These are phyloP conservation scores for Phialemoniopsis sp. DNA, from an alignment of 2,329 filamentous ascomycete species.

Conservation along the genomic window DNA sequence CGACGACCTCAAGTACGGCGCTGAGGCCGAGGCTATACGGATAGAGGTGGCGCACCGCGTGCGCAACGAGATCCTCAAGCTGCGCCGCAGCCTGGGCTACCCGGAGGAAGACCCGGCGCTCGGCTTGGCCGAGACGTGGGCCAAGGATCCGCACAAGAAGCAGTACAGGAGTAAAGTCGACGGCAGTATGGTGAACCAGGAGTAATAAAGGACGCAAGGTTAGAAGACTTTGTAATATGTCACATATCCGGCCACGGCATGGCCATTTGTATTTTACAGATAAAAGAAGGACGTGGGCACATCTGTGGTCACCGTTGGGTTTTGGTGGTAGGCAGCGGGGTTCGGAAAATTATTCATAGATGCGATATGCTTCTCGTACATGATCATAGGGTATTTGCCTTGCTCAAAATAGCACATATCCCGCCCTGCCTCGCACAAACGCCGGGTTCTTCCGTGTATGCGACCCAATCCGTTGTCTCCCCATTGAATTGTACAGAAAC, in stretches of 20 bases:
- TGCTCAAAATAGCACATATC: too few relatives aligned
- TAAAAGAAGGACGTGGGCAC: too few relatives aligned
- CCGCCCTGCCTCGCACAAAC: too few relatives aligned
- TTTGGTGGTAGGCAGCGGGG: too few relatives aligned
- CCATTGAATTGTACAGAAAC: too few relatives aligned
- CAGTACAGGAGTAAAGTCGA: constrained; percentile 51
- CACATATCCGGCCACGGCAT: background rate
- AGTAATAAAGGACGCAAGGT: constrained; percentile 8
- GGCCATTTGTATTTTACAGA: background rate
- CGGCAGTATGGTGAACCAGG: constrained; percentile 39
- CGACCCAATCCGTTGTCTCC: too few relatives aligned
- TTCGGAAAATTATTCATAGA: too few relatives aligned
- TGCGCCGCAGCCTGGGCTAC: constrained; percentile 68
- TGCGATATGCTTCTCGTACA: too few relatives aligned
- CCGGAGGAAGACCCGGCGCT: constrained; percentile 77
- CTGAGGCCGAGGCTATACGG: constrained; percentile 73
- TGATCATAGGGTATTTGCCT: too few relatives aligned
- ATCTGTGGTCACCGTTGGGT: background rate
- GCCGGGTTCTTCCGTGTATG: too few relatives aligned
- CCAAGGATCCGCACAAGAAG: constrained; percentile 41
- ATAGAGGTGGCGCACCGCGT: constrained; percentile 78
- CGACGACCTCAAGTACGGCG: constrained; percentile 59
- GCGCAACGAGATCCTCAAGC: constrained; percentile 73
- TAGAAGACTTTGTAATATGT: background rate
- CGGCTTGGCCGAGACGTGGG: constrained; percentile 78